Percentiles rank a stretch among this genome's conserved stretches.
Evolutionary conservation across 768 basidiomycete species (phyloP).

Genomic region (Sporobolomyces pararoseus): DNA sequence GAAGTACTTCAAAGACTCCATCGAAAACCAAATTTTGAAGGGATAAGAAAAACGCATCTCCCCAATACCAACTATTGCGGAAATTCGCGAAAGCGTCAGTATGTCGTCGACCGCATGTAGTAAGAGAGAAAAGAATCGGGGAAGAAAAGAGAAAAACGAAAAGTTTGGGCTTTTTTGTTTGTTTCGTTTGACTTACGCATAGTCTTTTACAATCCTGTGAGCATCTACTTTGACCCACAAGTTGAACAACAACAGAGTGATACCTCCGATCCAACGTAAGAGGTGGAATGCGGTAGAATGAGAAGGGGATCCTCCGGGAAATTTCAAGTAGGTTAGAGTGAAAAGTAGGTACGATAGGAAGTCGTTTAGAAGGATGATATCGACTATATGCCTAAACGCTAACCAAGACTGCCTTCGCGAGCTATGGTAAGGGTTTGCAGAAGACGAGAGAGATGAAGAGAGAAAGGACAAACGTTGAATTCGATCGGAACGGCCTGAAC

Average conservation of each 20-base stretch:
- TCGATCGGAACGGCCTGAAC: neutral
- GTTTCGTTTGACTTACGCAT: constrained; percentile 63
- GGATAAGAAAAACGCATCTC: constrained; percentile 48
- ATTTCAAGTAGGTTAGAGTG: constrained; percentile 73
- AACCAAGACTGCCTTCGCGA: constrained; percentile 59
- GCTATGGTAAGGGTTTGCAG: too few relatives aligned
- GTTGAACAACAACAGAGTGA: constrained; percentile 84
- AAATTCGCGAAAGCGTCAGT: too few relatives aligned
- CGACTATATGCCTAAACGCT: constrained; percentile 89
- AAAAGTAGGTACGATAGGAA: constrained; percentile 93
- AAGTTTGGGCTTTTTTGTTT: too few relatives aligned
- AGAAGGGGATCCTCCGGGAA: constrained; percentile 75
- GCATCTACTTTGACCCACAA: constrained; percentile 98
- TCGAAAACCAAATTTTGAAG: constrained; percentile 76
- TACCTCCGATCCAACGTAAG: constrained; percentile 83
- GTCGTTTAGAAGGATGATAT: constrained; percentile 93
- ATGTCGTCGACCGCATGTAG: too few relatives aligned
- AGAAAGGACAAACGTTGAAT: constrained; percentile 2
- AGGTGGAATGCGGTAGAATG: constrained; percentile 70
- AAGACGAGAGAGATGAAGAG: constrained; percentile 5
- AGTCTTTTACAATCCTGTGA: constrained; percentile 94
- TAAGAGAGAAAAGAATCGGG: neutral
- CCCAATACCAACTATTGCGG: constrained; percentile 43
- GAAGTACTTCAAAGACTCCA: constrained; percentile 80
- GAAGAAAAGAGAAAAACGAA: too few relatives aligned